Evolutionary conservation across 2,329 filamentous ascomycete genomes (phyloP).

Genomic region (Acephala macrosclerotiorum): DNA sequence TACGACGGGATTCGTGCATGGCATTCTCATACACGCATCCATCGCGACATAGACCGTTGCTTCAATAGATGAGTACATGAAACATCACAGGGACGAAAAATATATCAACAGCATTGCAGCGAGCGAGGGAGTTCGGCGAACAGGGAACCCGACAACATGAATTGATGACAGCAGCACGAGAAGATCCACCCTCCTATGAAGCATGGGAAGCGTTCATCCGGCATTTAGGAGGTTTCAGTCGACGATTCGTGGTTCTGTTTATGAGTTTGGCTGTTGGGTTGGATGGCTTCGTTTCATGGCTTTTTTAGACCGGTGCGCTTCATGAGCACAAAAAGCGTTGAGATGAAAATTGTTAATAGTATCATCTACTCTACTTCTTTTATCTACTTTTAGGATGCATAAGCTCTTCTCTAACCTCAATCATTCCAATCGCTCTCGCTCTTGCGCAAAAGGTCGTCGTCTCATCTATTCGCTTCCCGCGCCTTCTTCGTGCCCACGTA

Average conservation of each 20-base stretch:
- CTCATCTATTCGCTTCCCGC: too few species aligned
- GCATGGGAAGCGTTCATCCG: not conserved
- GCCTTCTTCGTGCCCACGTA: too few species aligned
- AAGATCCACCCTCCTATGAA: not conserved
- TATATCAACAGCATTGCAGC: not conserved
- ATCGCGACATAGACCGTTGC: not conserved
- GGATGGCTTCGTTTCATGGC: not conserved
- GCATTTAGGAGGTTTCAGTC: too few species aligned
- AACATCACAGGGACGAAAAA: slow-evolving; percentile 7
- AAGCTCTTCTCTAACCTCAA: not conserved
- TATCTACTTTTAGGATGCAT: not conserved
- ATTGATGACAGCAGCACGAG: not conserved
- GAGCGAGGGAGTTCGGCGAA: slow-evolving; percentile 9
- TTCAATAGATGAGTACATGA: not conserved
- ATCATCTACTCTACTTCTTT: not conserved
- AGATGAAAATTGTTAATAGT: not conserved
- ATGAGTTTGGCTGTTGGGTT: not conserved
- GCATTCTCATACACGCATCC: not conserved
- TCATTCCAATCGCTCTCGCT: too few species aligned
- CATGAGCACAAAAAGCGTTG: not conserved
- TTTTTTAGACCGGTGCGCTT: not conserved
- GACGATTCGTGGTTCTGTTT: not conserved
- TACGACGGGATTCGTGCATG: not conserved
- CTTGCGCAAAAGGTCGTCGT: too few species aligned
- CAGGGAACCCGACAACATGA: too few species aligned